Conservation (phyloP, 2,329 filamentous ascomycete species). For the Exophiala dermatitidis region DNA sequence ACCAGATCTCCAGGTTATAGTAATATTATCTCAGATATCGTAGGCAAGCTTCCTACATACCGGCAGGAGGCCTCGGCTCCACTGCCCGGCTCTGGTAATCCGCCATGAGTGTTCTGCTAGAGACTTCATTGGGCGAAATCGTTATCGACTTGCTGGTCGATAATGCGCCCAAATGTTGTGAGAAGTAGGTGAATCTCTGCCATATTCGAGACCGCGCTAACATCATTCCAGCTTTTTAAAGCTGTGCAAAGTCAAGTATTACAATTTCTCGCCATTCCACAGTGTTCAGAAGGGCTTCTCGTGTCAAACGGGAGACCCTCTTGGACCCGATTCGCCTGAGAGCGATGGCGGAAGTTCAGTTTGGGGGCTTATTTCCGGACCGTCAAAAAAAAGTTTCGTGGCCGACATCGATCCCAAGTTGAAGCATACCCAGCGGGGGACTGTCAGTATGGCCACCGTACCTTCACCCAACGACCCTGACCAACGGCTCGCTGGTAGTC, state of each 20-base stretch:
- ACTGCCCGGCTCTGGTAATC: too few species aligned
- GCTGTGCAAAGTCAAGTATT: constrained; percentile 98
- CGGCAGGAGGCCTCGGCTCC: neutral
- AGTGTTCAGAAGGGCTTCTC: constrained; percentile 92
- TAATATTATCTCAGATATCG: too few species aligned
- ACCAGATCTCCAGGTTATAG: too few species aligned
- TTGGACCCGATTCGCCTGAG: constrained; percentile 73
- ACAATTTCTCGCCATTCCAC: constrained; percentile 92
- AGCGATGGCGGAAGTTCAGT: constrained; percentile 91
- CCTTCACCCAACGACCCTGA: constrained; percentile 70
- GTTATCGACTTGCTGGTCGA: constrained; percentile 88
- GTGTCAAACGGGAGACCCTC: constrained; percentile 90
- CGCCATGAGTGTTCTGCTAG: constrained; percentile 82
- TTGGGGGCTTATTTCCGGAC: constrained; percentile 72
- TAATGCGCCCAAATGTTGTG: constrained; percentile 82
- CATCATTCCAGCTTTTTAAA: constrained; percentile 69
- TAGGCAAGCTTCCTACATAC: neutral
- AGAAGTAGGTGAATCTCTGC: constrained; percentile 64
- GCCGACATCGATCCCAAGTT: constrained; percentile 80
- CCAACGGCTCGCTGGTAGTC: constrained; percentile 73
- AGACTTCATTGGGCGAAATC: constrained; percentile 88
- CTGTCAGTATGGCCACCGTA: constrained; percentile 95
- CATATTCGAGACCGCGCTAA: too few species aligned
- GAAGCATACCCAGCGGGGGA: constrained; percentile 82
- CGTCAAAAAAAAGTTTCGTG: constrained; percentile 67